These are phyloP conservation scores for Rhizopogon roseolus DNA, from an alignment of 768 basidiomycete genomes.

Conservation along the genomic window DNA sequence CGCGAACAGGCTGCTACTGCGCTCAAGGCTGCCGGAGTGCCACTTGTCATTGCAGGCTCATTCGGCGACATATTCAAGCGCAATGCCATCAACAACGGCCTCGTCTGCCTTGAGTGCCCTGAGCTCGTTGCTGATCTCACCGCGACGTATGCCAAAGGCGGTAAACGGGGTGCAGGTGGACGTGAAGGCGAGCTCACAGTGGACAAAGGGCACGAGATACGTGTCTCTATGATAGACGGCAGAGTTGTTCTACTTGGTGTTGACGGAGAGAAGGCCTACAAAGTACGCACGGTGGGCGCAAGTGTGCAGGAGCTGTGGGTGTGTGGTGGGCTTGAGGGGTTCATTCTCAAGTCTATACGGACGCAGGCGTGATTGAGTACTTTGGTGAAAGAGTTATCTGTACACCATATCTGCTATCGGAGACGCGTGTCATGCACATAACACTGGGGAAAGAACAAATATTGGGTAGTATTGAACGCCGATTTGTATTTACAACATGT, in stretches of 20 bases:
- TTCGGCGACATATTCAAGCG: conserved; percentile 99
- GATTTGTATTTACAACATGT: too few species aligned
- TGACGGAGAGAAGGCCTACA: conserved; percentile 51
- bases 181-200: conserved; percentile 82
- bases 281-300: conserved; percentile 73
- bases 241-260: conserved; percentile 47
- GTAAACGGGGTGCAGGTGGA: conserved; percentile 74
- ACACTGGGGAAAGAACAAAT: neutral
- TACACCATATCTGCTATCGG: neutral
- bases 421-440: neutral
- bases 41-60: conserved; percentile 93
- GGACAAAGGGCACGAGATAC: conserved; percentile 59
- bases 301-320: conserved; percentile 99
- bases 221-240: conserved; percentile 68
- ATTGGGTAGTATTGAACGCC: too few species aligned
- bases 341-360: conserved; percentile 70
- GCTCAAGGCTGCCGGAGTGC: conserved; percentile 88
- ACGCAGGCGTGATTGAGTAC: conserved; percentile 17
- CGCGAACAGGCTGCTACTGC: conserved; percentile 99
- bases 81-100: conserved; percentile 97
- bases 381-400: neutral
- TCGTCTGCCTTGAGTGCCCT: conserved; percentile 92
- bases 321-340: conserved; percentile 91
- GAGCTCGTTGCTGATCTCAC: conserved; percentile 87
- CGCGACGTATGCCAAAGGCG: conserved; percentile 63